Conservation (phyloP, 768 basidiomycete genomes). For the Cystobasidium onofrii region DNA sequence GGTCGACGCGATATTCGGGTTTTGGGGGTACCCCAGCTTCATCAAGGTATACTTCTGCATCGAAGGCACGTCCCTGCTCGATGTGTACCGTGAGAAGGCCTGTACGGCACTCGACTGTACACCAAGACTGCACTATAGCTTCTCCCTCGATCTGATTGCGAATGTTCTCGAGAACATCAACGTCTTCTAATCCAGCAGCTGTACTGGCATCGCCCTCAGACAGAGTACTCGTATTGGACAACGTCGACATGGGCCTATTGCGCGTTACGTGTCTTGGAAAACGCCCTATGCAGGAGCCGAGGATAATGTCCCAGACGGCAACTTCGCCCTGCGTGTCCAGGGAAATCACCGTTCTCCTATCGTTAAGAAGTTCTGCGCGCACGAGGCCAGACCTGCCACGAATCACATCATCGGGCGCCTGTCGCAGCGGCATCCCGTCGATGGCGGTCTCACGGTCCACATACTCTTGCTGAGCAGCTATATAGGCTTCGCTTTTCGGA, state of each 20-base stretch:
- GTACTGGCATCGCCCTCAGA: background rate
- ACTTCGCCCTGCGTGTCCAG: conserved; percentile 82
- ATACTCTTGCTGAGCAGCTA: conserved; percentile 27
- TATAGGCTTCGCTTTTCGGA: background rate
- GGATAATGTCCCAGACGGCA: conserved; percentile 84
- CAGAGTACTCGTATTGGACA: background rate
- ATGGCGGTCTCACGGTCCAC: conserved; percentile 64
- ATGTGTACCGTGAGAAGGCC: conserved; percentile 81
- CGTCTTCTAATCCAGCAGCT: background rate
- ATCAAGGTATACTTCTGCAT: conserved; percentile 56
- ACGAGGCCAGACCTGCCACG: conserved; percentile 68
- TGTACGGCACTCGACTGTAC: conserved; percentile 76
- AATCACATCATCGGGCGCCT: conserved; percentile 62
- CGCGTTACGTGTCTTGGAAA: conserved; percentile 62
- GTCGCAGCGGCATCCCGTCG: conserved; percentile 57
- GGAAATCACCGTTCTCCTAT: conserved; percentile 78
- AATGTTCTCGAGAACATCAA: conserved; percentile 75
- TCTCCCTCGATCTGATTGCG: conserved; percentile 91
- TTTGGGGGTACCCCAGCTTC: conserved; percentile 1
- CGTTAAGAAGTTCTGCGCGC: conserved; percentile 71
- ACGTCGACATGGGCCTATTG: conserved; percentile 44
- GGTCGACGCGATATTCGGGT: conserved; percentile 49
- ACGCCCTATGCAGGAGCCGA: conserved; percentile 64
- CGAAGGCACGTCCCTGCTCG: conserved; percentile 70
- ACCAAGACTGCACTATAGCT: conserved; percentile 72